These are phyloP conservation scores for Falciphora oryzae DNA, from an alignment of 2,329 filamentous ascomycete genomes.

Conservation along the genomic window DNA sequence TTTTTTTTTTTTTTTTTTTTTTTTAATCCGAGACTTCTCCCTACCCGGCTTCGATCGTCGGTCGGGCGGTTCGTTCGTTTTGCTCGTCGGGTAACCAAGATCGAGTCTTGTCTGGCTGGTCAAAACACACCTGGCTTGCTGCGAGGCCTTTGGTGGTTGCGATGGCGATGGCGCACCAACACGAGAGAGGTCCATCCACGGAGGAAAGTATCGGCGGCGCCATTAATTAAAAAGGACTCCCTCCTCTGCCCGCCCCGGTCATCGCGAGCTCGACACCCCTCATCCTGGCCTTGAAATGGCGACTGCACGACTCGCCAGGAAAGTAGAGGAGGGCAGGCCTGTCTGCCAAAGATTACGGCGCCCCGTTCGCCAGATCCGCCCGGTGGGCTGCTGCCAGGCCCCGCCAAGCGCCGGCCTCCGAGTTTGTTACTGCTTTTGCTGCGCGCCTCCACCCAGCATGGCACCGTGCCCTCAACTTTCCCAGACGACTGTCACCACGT, in stretches of 20 bases:
- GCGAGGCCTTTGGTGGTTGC: no score
- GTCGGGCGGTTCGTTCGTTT: neutral
- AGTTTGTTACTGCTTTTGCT: neutral
- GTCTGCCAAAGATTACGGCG: neutral
- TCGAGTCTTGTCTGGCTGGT: neutral
- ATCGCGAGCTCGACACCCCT: neutral
- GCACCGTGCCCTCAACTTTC: neutral
- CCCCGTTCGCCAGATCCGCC: neutral
- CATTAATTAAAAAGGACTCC: neutral
- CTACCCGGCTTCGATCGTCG: neutral
- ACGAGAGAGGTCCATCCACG: neutral
- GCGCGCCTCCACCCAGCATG: neutral
- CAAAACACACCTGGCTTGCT: neutral
- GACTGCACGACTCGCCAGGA: neutral
- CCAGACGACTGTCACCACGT: neutral
- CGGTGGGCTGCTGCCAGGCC: neutral
- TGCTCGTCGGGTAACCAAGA: neutral
- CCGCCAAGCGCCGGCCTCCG: no score
- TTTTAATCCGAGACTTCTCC: neutral
- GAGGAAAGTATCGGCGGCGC: neutral
- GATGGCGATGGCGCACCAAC: neutral
- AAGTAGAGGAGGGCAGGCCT: neutral
- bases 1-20: no score
- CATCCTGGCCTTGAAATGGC: neutral
- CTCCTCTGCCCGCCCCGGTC: neutral